These are phyloP conservation scores for Colletotrichum sansevieriae DNA, from an alignment of 2,329 filamentous ascomycete genomes.

Conservation along the genomic window DNA sequence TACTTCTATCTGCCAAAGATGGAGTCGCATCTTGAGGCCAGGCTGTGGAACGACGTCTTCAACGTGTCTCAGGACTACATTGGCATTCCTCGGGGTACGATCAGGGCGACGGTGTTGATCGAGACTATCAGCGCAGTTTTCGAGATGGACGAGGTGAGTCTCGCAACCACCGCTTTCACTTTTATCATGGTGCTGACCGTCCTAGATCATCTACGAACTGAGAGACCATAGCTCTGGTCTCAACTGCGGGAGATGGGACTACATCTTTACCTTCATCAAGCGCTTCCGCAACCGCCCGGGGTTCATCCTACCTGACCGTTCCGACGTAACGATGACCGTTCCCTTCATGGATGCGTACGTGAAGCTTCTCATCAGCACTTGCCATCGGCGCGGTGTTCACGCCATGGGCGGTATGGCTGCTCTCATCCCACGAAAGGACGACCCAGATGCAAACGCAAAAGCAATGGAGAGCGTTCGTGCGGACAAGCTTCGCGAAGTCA, in stretches of 20 bases:
- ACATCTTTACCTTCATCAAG: constrained; percentile 96
- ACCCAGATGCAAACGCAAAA: constrained; percentile 84
- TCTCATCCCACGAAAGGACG: constrained; percentile 93
- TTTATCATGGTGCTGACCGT: neutral
- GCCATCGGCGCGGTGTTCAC: constrained; percentile 88
- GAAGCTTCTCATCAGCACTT: constrained; percentile 91
- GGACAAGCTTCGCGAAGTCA: constrained; percentile 90
- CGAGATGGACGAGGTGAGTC: constrained; percentile 82
- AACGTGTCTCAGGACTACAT: constrained; percentile 89
- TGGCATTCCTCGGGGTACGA: constrained; percentile 84
- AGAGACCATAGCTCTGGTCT: constrained; percentile 89
- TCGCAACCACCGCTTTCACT: fast-evolving
- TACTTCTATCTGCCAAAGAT: constrained; percentile 95
- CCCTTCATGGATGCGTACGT: constrained; percentile 93
- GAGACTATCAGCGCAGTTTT: constrained; percentile 93
- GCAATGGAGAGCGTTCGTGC: constrained; percentile 88
- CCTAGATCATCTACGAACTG: constrained; percentile 88
- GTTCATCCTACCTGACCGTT: constrained; percentile 89
- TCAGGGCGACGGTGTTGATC: constrained; percentile 88
- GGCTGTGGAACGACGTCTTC: constrained; percentile 93
- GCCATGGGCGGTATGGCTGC: constrained; percentile 96
- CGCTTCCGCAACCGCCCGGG: constrained; percentile 89
- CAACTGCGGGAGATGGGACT: constrained; percentile 95
- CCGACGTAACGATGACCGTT: constrained; percentile 88
- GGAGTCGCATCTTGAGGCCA: constrained; percentile 90